Evolutionary conservation across 495 filamentous ascomycete species (phyloP), one percentile per base, ranked within the genome.

Genomic region (Penicillium dipodomyicola): DNA sequence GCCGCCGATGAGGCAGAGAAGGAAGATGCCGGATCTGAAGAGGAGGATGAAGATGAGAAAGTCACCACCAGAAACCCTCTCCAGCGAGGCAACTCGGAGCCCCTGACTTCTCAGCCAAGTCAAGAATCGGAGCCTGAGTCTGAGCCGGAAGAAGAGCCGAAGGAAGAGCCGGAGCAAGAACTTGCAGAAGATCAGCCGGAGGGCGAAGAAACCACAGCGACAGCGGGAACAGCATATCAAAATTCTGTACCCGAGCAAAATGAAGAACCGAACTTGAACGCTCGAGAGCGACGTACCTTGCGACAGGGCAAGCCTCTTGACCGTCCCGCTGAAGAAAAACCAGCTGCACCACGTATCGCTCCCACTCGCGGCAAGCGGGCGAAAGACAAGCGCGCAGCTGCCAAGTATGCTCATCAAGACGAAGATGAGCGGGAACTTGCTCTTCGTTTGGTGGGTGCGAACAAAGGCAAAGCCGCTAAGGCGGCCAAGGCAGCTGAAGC

Each of bases 381-480:
- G 43, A 98, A 96, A 67, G 83, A 84, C 44, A 96, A 94, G 76
- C 96, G 95, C 65, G 83, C 89, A 0, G 90, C 91, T 25, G 73
- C 81, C 45, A 97, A 97, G 73, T 98, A 98, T 70, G 91, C 90
- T 32, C 80, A 95, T 63, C 94, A 98, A 79, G 92, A 96, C 64
- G 92, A 95, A 17, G 92, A 94, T 65, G 94, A 98, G 60, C 89
- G 92, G 40, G 83, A 80, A 33, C 79, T 92, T 1, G 91, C 92
- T 52, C 85, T 96, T 66, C 81, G 83, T 15, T 78, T 97, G 15
- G 84, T 96, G 11, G 94, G 94, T 40, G 85, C 88, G 12, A 76
- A 84, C 51, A 82, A 84, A 1, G 77, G 70, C 53, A 78, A 80
- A 57, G 76, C 78, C 10, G 69, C 76, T 49, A 83, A 76, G 57